Base-by-base conservation (phyloP, 257 asterid species). In the Petunia secreta region DNA sequence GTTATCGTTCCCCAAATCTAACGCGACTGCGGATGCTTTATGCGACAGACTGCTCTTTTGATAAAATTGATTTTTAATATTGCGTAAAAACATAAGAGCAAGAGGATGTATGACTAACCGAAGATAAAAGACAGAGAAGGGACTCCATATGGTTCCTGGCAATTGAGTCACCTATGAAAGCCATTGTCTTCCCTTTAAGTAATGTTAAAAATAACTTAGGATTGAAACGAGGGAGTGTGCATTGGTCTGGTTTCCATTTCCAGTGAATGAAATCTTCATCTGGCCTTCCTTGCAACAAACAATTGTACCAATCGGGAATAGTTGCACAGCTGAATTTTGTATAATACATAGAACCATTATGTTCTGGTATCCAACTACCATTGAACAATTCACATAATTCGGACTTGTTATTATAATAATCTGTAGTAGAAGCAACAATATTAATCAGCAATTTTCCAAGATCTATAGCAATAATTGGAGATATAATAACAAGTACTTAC, bases 111-210 rank as follows among this genome's bases (percentile, higher is more conserved):
- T 7, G 13, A 85, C 90, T 86, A 57, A 93, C 98, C 95, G 75
- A 82, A 16, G 97, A 90, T 59, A 92, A 82, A 48, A 91, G 88
- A 79, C 98, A 94, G 13, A 90, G 90, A 52, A 92, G 94, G 39
- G 98, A 94, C 59, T 94, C 97, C 91, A 91, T 84, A 50, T 94
- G 98, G 52, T 94, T 92, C 77, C 95, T 77, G 55, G 91, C 90
- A 5, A 94, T 38, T 0, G 98, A 91, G 75, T 94, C 98, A 2
- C 97, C 97, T n/a, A 94, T 55, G 82, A 94, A 94, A 2, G 94
- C 95, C 93, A 94, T 83, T 2, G 86, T 90, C 87, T 88, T 94
- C 11, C 91, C 95, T 57, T 54, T 82, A 0, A 92, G 80, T 11
- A 66, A 50, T 2, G 44, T 39, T 1, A 94, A 86, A 80, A 94